Base-by-base conservation (phyloP, 1,284 basidiomycete species). In the Marasmius fiardii region DNA sequence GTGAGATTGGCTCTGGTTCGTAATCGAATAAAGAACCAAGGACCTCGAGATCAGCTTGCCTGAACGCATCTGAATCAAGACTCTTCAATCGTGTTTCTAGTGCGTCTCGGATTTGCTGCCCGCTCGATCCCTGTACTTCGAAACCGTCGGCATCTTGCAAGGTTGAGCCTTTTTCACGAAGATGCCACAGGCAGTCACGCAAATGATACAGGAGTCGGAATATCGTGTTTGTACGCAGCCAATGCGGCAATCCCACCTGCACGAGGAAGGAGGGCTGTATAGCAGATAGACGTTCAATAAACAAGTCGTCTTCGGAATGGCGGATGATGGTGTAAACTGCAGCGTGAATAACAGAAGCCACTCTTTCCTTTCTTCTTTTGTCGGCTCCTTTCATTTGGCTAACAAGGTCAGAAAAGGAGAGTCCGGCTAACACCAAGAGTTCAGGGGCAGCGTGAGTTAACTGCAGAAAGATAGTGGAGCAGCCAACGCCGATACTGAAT, bases 181-280 rank as follows among this genome's bases (percentile, higher is more conserved):
- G 43, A 52, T 71, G 67, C 68, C 73, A 76, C 34, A 86, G 68
- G 63, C 80, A 79, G 60, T 80, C 76, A 11, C 90, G 85, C 34
- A 92, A 75, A 64, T 91, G 83, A 57, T 88, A 84, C 24, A 92
- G 69, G 54, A 92, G 82, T 59, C 83, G 85, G 73, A 90, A 90
- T 3, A 75, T 74, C 1, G 77, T 70, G 60, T 89, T 82, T 23
- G 79, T 80, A 26, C 91, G 86, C 43, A 92, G 65, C 41, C 74
- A 67, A 51, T 84, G 79, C 2, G 90, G 88, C 11, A 77, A 71
- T 2, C 89, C 90, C 51, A 75, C 78, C 66, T 91, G 90, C 26
- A 93, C 80, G 39, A 93, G 77, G 64, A 85, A 91, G 1, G 90
- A 90, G 3, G 90, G 89, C 51, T 90, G 90, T 44, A 83, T 90